Conservation (phyloP, 768 basidiomycete species). For the Phaeotremella skinneri region DNA sequence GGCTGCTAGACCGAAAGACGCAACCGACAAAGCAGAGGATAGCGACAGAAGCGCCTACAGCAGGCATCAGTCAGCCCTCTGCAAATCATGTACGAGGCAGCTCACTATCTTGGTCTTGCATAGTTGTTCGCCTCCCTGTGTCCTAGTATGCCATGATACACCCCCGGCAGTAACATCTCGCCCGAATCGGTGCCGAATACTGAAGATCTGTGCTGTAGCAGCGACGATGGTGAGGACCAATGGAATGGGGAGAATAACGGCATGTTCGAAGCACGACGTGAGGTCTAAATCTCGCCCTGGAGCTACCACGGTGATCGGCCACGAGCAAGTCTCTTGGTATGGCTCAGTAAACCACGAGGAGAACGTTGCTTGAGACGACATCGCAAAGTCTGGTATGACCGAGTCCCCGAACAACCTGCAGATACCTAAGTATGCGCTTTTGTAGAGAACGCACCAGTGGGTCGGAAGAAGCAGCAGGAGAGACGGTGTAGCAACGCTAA, state of each 20-base stretch:
- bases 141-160: slow-evolving; percentile 51
- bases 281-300: slow-evolving; percentile 65
- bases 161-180: slow-evolving; percentile 51
- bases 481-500: no score
- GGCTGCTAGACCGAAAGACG: slow-evolving; percentile 55
- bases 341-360: background rate
- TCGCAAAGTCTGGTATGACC: no score
- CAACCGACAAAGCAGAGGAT: slow-evolving; percentile 53
- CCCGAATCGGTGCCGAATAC: slow-evolving; percentile 24
- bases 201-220: slow-evolving; percentile 45
- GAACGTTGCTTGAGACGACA: slow-evolving; percentile 8
- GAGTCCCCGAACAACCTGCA: no score
- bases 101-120: slow-evolving; percentile 68
- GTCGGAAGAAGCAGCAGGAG: no score
- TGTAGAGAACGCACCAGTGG: no score
- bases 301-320: slow-evolving; percentile 55
- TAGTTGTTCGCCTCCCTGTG: slow-evolving; percentile 57
- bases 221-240: slow-evolving; percentile 56
- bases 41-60: slow-evolving; percentile 27
- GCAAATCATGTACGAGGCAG: slow-evolving; percentile 18
- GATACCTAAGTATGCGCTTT: no score
- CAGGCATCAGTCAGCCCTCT: slow-evolving; percentile 9
- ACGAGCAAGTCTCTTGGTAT: slow-evolving; percentile 2
- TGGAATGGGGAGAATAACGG: slow-evolving; percentile 61
- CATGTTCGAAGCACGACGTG: slow-evolving; percentile 79